phyloP scores from a whole-genome alignment of 2,329 filamentous ascomycete species.

The Aspergillus intermedius region DNA sequence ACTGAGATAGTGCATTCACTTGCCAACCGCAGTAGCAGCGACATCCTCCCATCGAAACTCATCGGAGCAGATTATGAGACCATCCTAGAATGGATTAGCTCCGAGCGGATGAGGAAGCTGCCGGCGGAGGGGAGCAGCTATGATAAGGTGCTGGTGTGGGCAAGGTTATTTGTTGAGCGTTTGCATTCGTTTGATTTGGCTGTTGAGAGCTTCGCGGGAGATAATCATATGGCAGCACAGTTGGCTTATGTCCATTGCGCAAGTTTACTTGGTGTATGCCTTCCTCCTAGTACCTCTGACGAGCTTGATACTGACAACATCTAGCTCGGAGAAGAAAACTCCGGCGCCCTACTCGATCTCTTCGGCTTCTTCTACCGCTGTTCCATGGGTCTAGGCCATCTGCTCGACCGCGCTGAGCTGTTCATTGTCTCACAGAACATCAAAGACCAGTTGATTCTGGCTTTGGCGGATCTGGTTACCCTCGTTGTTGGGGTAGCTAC shows the following conservation, averaged over 20 bases:
- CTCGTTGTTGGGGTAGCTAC: conserved; percentile 27
- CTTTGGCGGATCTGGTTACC: conserved; percentile 31
- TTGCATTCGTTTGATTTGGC: conserved; percentile 32
- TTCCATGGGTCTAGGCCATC: conserved; percentile 35
- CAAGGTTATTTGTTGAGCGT: conserved; percentile 33
- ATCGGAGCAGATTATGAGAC: conserved; percentile 7
- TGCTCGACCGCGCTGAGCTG: conserved; percentile 44
- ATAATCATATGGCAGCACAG: conserved; percentile 38
- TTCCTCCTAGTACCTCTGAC: conserved; percentile 4
- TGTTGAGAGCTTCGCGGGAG: conserved; percentile 31
- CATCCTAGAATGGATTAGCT: conserved; percentile 31
- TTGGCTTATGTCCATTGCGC: conserved; percentile 46
- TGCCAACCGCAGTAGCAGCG: conserved; percentile 9
- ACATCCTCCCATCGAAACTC: conserved; percentile 8
- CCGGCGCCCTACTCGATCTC: conserved; percentile 42
- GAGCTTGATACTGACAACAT: neutral
- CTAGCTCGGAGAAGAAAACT: conserved; percentile 45
- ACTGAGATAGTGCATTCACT: conserved; percentile 10
- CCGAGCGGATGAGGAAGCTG: conserved; percentile 33
- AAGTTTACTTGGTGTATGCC: conserved; percentile 42
- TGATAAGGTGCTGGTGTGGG: conserved; percentile 37
- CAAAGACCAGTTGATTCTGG: conserved; percentile 40
- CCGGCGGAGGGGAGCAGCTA: conserved; percentile 37
- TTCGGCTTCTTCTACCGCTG: conserved; percentile 50
- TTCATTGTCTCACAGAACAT: conserved; percentile 43